Conservation (phyloP, 2,329 filamentous ascomycete genomes). For the Ustulina deusta region DNA sequence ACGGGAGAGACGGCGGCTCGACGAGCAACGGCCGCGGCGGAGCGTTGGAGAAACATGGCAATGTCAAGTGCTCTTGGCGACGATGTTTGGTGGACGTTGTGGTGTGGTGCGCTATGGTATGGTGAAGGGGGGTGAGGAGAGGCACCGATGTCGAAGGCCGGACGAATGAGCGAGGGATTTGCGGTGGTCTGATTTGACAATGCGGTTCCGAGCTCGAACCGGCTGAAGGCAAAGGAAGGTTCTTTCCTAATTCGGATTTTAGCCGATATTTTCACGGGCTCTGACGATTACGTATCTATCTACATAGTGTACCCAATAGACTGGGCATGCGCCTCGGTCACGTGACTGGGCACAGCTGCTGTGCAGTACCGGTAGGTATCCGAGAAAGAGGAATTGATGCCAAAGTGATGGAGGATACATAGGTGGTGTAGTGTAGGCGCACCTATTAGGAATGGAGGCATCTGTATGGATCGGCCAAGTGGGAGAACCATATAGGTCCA, state of each 20-base stretch:
- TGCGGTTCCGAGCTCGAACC: constrained; percentile 34
- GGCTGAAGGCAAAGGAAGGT: constrained; percentile 29
- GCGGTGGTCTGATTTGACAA: constrained; percentile 60
- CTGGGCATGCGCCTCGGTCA: too few relatives aligned
- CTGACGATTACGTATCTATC: neutral
- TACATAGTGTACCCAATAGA: too few relatives aligned
- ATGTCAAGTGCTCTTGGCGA: constrained; percentile 44
- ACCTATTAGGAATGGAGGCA: too few relatives aligned
- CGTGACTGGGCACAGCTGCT: too few relatives aligned
- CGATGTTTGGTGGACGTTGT: constrained; percentile 23
- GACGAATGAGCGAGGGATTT: constrained; percentile 55
- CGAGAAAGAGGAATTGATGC: too few relatives aligned
- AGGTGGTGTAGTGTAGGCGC: too few relatives aligned
- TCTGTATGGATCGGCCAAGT: too few relatives aligned
- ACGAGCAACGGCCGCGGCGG: constrained; percentile 70
- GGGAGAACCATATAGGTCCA: too few relatives aligned
- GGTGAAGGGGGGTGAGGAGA: neutral
- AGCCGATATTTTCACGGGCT: constrained; percentile 40
- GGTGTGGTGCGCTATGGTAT: neutral
- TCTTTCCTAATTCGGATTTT: constrained; percentile 36
- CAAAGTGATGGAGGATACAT: too few relatives aligned
- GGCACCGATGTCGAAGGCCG: constrained; percentile 29
- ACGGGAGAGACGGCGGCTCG: constrained; percentile 66
- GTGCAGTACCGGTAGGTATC: too few relatives aligned
- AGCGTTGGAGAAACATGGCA: constrained; percentile 74